These are phyloP conservation scores for Aleurites moluccanus DNA, from an alignment of 441 rosid genomes.

Conservation along the genomic window DNA sequence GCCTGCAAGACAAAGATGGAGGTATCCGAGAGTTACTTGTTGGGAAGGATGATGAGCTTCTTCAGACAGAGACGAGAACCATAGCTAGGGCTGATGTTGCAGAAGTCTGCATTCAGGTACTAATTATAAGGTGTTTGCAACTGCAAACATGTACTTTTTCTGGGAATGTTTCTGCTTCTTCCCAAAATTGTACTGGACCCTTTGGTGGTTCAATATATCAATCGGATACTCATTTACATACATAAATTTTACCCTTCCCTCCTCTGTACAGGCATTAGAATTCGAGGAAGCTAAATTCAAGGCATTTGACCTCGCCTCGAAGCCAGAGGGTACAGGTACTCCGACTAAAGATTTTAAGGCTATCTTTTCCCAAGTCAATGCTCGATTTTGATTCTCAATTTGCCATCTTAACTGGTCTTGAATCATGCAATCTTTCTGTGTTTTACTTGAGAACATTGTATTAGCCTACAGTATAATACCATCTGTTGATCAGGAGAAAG, in stretches of 20 bases:
- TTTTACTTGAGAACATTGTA: neutral
- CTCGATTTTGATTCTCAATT: constrained; percentile 49
- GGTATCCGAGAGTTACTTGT: constrained; percentile 75
- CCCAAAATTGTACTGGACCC: neutral
- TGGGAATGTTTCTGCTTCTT: neutral
- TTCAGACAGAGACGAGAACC: constrained; percentile 71
- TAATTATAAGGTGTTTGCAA: neutral
- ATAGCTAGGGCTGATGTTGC: constrained; percentile 87
- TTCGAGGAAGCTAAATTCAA: constrained; percentile 75
- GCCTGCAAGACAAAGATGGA: constrained; percentile 88
- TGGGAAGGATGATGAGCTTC: constrained; percentile 95
- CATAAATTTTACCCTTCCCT: neutral
- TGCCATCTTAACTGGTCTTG: neutral
- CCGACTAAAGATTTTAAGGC: constrained; percentile 87
- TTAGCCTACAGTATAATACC: neutral
- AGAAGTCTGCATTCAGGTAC: constrained; percentile 93
- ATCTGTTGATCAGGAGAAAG: neutral
- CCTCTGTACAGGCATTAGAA: constrained; percentile 59
- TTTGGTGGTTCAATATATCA: neutral
- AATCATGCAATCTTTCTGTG: neutral
- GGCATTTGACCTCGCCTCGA: constrained; percentile 93
- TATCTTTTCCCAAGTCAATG: constrained; percentile 62
- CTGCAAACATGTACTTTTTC: neutral
- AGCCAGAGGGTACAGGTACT: constrained; percentile 73
- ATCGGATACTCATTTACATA: neutral